Base-by-base conservation (phyloP, 176 grass and related monocot genomes). In the Musa schizocarpa region DNA sequence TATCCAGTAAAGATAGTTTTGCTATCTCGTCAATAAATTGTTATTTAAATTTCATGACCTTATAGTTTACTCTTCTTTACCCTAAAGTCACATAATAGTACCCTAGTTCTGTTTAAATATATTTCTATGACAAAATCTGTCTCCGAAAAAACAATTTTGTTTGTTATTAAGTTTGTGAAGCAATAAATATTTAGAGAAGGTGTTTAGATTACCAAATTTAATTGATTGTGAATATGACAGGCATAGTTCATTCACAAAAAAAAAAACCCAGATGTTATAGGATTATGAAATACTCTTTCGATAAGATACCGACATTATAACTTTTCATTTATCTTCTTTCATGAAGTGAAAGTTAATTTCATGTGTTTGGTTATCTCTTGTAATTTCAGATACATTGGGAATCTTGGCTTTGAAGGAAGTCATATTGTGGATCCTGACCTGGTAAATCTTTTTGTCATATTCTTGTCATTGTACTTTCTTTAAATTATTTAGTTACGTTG, bases 341-440 rank as follows among this genome's bases (percentile, higher is more conserved):
- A 20, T 51, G 16, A n/a, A 43, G 12, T 13, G 17, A 51, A 50
- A 70, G 19, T 50, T 50, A 9, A 50, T 21, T 13, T 43, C 34
- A 43, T 43, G 13, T 57, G 55, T 51, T 50, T 50, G 43, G 8
- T 50, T 70, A 9, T 2, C 16, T 51, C 17, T 70, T 51, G 43
- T 50, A 57, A 17, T 74, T 74, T 77, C 86, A 99, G 96, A 81
- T 89, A 87, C 74, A 77, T 95, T 71, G 80, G 96, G 81, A 87
- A 88, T 82, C 96, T 92, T 83, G 91, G 96, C 78, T 99, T 99
- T 85, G 96, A 99, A 91, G 88, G 91, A 86, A 91, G 78, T 56
- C 96, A 99, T 64, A 92, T 99, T 73, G 88, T 95, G 9, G 91
- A 99, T 69, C 96, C 96, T 17, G 91, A 99, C 81, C 57, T 84